Evolutionary conservation across 176 grass and related monocot species (phyloP), one percentile per base, ranked within the genome.

Genomic region (Oropetium thomaeum): DNA sequence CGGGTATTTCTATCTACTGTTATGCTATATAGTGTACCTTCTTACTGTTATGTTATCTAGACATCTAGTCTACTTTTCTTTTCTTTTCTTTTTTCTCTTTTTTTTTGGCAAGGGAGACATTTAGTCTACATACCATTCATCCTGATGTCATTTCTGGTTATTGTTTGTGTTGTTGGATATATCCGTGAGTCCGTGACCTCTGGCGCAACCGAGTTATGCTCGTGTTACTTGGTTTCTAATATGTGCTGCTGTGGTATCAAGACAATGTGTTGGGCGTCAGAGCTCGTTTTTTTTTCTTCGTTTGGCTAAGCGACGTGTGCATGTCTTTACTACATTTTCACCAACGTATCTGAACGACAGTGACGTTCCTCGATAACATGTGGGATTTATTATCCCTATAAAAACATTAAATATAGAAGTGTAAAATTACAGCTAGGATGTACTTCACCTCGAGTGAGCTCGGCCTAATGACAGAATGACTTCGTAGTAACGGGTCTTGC

Each of bases 101-200:
- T n/a, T n/a, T n/a, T n/a, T n/a, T n/a, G n/a, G n/a, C n/a, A n/a
- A n/a, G n/a, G n/a, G n/a, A n/a, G n/a, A n/a, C n/a, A n/a, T n/a
- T n/a, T n/a, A n/a, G n/a, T n/a, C n/a, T n/a, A n/a, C n/a, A n/a
- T 39, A 51, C 75, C 6, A 9, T 62, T 69, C 41, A 29, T 31
- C 62, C 62, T 10, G 12, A 59, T 53, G 22, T 30, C 45, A 31
- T 44, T 69, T 71, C 44, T 73, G n/a, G 31, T 71, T 86, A 65
- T 2, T 49, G 20, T 71, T 68, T 44, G 55, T 71, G 1, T 15
- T 44, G 43, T 35, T 65, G 31, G 65, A 26, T 74, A n/a, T n/a
- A n/a, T 88, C 43, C n/a, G n/a, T n/a, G n/a, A n/a, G 52, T 37
- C 25, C 17, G 77, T 73, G 37, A 10, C 48, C 43, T 12, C 34